These are phyloP conservation scores for Solanum corneliomulleri DNA, from an alignment of 257 asterid species.

Conservation along the genomic window DNA sequence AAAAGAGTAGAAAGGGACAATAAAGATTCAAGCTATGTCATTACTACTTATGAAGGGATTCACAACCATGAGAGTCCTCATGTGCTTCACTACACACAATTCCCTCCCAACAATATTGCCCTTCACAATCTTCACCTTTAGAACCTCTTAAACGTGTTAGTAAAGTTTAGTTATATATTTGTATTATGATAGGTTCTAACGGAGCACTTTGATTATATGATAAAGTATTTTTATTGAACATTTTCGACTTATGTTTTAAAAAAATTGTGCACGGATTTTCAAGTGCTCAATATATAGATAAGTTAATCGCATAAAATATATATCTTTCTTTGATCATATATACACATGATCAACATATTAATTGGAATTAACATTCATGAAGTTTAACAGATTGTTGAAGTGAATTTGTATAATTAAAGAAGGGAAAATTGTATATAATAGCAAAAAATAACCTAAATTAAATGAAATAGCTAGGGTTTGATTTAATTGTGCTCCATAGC, in stretches of 20 bases:
- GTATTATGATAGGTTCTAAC: neutral
- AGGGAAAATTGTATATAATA: too few species aligned
- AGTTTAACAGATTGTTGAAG: too few species aligned
- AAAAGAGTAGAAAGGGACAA: slow-evolving; percentile 41
- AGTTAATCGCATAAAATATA: too few species aligned
- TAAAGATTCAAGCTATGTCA: slow-evolving; percentile 31
- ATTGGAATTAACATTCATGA: too few species aligned
- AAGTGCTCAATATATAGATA: too few species aligned
- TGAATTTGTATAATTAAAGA: too few species aligned
- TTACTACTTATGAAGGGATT: slow-evolving; percentile 38
- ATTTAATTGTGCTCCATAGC: too few species aligned
- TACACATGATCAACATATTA: too few species aligned
- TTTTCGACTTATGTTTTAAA: neutral
- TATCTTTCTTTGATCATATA: too few species aligned
- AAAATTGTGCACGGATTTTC: too few species aligned
- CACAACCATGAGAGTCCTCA: slow-evolving; percentile 26
- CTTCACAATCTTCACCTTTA: neutral
- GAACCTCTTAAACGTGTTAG: neutral
- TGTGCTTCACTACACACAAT: neutral
- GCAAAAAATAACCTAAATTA: too few species aligned
- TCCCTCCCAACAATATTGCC: neutral
- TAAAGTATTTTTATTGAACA: neutral
- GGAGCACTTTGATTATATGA: neutral
- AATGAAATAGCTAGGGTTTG: too few species aligned
- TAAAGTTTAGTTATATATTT: neutral